Evolutionary conservation across 2,329 filamentous ascomycete species (phyloP).

Genomic region (Aspergillus versicolor): DNA sequence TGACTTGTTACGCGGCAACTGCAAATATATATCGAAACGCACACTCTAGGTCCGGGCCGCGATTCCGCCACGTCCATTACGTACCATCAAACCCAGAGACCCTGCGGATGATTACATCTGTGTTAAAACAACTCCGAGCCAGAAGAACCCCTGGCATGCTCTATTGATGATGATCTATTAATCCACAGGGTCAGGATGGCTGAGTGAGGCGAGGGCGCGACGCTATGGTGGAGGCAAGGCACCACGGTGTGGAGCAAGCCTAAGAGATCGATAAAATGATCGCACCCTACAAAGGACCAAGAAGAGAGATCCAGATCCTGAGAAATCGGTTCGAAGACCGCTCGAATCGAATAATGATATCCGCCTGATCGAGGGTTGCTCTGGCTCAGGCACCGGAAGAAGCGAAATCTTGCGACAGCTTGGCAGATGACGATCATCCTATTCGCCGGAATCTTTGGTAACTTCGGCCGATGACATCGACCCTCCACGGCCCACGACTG

Average conservation of each 20-base stretch:
- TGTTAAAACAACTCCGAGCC: background rate
- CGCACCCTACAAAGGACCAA: background rate
- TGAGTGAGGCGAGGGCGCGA: background rate
- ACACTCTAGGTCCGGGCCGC: background rate
- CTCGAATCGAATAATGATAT: background rate
- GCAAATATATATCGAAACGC: background rate
- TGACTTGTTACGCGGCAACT: background rate
- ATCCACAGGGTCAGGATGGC: too few relatives aligned
- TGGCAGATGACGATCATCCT: constrained; percentile 59
- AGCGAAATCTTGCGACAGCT: constrained; percentile 13
- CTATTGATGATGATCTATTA: too few relatives aligned
- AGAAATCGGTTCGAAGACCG: background rate
- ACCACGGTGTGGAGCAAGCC: background rate
- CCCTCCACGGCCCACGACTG: constrained; percentile 27
- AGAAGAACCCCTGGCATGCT: too few relatives aligned
- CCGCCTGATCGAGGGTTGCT: background rate
- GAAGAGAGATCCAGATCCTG: background rate
- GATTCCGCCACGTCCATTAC: background rate
- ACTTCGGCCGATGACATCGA: constrained; percentile 36
- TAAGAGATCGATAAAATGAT: background rate
- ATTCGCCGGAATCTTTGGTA: constrained; percentile 33
- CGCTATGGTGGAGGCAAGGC: background rate
- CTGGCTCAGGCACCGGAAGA: constrained; percentile 17
- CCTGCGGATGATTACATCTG: background rate
- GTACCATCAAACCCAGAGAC: background rate